These are phyloP conservation scores for Botryotinia calthae DNA, from an alignment of 2,329 filamentous ascomycete genomes.

Conservation along the genomic window DNA sequence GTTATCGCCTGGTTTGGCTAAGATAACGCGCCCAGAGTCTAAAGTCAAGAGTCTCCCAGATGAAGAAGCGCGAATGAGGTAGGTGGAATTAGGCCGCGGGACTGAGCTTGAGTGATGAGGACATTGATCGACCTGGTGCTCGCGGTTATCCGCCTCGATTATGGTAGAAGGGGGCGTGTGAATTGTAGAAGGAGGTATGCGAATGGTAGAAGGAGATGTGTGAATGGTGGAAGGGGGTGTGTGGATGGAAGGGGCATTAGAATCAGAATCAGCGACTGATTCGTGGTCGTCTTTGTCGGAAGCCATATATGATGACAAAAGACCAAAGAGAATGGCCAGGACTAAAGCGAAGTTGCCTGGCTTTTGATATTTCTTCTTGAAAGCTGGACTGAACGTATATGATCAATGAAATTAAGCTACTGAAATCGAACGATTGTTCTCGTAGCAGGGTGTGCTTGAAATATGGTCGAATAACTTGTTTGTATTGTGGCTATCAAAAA, in stretches of 20 bases:
- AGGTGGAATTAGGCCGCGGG: slow-evolving; percentile 1
- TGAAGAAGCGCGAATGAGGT: not conserved
- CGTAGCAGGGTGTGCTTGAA: not conserved
- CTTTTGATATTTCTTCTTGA: not conserved
- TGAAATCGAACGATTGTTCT: not conserved
- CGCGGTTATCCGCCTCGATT: not conserved
- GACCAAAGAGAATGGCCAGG: not conserved
- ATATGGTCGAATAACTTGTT: not conserved
- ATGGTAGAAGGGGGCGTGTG: not conserved
- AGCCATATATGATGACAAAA: not conserved
- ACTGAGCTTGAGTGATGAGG: not conserved
- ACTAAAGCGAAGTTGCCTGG: not conserved
- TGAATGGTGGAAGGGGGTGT: not conserved
- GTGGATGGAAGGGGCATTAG: not conserved
- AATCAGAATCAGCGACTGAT: not conserved
- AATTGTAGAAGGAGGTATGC: not conserved
- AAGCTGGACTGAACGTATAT: not conserved
- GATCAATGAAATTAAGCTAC: not conserved
- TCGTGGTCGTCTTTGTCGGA: not conserved
- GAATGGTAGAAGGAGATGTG: not conserved
- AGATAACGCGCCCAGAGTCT: not conserved
- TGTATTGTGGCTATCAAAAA: not conserved
- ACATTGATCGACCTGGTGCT: not conserved
- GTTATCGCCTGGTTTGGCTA: slow-evolving; percentile 1
- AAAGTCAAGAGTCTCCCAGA: slow-evolving; percentile 8